Conservation (phyloP, 495 filamentous ascomycete genomes). For the Terfezia claveryi region DNA sequence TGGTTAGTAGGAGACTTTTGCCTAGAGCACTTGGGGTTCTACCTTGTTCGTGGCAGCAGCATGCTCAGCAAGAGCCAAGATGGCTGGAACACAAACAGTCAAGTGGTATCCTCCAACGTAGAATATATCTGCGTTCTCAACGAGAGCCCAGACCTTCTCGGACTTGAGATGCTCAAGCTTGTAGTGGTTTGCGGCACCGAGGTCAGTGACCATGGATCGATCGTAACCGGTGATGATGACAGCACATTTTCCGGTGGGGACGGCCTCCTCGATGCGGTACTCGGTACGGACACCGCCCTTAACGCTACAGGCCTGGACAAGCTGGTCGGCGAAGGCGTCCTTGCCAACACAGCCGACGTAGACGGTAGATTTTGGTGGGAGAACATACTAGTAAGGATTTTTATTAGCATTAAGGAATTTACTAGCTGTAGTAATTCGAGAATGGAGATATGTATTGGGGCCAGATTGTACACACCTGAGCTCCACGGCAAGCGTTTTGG, state of each 20-base stretch:
- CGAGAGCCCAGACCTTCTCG: slow-evolving; percentile 72
- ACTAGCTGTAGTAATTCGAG: too few species aligned
- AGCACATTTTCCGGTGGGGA: slow-evolving; percentile 79
- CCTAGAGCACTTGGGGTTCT: neutral
- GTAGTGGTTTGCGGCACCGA: slow-evolving; percentile 92
- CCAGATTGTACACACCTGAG: slow-evolving; percentile 31
- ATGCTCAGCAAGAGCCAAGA: slow-evolving; percentile 70
- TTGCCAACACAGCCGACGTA: slow-evolving; percentile 84
- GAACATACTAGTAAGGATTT: slow-evolving; percentile 43
- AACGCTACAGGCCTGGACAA: slow-evolving; percentile 45
- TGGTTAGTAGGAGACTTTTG: neutral
- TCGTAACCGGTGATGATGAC: slow-evolving; percentile 92
- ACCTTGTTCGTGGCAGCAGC: slow-evolving; percentile 73
- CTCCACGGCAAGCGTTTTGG: slow-evolving; percentile 93
- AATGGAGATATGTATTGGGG: too few species aligned
- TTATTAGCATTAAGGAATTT: slow-evolving; percentile 1
- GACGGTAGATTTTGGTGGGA: slow-evolving; percentile 63
- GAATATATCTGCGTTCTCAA: slow-evolving; percentile 67
- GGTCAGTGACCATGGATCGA: slow-evolving; percentile 81
- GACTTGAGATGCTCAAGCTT: slow-evolving; percentile 82
- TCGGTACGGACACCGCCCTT: slow-evolving; percentile 71
- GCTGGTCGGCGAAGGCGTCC: slow-evolving; percentile 74
- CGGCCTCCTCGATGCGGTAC: slow-evolving; percentile 66
- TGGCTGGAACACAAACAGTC: slow-evolving; percentile 73
- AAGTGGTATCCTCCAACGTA: slow-evolving; percentile 86